Evolutionary conservation across 2,329 filamentous ascomycete genomes (phyloP).

Genomic region (Zymoseptoria brevis): DNA sequence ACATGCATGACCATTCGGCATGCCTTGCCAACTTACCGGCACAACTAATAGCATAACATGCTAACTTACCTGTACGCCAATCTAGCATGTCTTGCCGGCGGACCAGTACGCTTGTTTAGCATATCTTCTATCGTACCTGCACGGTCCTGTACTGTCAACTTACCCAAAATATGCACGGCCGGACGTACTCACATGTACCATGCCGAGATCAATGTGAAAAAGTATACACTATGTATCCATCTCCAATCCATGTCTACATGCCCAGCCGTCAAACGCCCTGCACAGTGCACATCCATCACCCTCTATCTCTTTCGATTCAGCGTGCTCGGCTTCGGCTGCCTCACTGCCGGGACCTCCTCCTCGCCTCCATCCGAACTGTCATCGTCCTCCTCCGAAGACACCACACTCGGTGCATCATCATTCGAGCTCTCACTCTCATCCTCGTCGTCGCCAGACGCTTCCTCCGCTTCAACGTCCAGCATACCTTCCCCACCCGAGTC

Average conservation of each 20-base stretch:
- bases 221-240: neutral
- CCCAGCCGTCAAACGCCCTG: neutral
- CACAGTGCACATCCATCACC: neutral
- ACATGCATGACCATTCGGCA: no score
- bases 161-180: no score
- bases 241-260: neutral
- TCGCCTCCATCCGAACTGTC: constrained; percentile 39
- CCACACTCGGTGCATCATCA: constrained; percentile 6
- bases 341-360: constrained; percentile 12
- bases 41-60: no score
- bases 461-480: constrained; percentile 46
- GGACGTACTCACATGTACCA: neutral
- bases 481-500: constrained; percentile 31
- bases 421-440: constrained; percentile 9
- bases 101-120: no score
- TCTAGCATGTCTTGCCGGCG: no score
- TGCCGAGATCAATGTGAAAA: neutral
- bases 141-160: no score
- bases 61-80: no score
- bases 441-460: constrained; percentile 35
- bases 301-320: constrained; percentile 6
- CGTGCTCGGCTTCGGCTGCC: constrained; percentile 2
- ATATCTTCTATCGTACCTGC: no score
- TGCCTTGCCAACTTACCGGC: no score
- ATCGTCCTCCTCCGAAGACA: constrained; percentile 30